Evolutionary conservation across 768 basidiomycete genomes (phyloP).

Genomic region (Phanerochaete sordida): DNA sequence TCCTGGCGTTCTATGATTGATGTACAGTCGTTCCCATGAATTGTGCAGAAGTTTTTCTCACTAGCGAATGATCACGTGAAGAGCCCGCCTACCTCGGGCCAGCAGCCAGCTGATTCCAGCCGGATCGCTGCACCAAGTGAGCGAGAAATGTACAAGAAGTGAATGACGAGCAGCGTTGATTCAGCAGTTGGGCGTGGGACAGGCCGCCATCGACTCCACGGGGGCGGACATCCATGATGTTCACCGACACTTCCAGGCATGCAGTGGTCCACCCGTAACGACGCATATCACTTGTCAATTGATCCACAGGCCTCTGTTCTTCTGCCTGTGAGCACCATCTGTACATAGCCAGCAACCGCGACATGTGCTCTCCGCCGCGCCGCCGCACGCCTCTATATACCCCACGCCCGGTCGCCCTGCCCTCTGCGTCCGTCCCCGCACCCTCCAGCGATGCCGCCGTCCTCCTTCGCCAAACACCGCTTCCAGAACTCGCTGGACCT

Average conservation of each 20-base stretch:
- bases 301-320: conserved; percentile 9
- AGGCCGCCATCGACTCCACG: background rate
- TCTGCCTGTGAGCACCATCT: background rate
- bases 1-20: background rate
- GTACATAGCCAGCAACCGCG: too few relatives aligned
- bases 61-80: background rate
- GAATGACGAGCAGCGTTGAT: too few relatives aligned
- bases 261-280: conserved; percentile 5
- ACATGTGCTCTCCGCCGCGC: too few relatives aligned
- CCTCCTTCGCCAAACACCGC: conserved; percentile 17
- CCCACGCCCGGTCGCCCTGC: conserved; percentile 3
- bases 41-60: background rate
- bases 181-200: background rate
- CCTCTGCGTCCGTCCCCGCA: conserved; percentile 2
- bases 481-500: conserved; percentile 23
- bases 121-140: too few relatives aligned
- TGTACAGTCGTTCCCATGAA: background rate
- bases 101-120: background rate
- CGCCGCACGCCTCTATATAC: conserved; percentile 3
- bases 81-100: background rate
- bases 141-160: too few relatives aligned
- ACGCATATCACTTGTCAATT: conserved; percentile 17
- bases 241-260: background rate
- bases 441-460: conserved; percentile 18
- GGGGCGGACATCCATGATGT: background rate